Base-by-base conservation (phyloP, 2,329 filamentous ascomycete genomes). In the Colletotrichum graminicola region DNA sequence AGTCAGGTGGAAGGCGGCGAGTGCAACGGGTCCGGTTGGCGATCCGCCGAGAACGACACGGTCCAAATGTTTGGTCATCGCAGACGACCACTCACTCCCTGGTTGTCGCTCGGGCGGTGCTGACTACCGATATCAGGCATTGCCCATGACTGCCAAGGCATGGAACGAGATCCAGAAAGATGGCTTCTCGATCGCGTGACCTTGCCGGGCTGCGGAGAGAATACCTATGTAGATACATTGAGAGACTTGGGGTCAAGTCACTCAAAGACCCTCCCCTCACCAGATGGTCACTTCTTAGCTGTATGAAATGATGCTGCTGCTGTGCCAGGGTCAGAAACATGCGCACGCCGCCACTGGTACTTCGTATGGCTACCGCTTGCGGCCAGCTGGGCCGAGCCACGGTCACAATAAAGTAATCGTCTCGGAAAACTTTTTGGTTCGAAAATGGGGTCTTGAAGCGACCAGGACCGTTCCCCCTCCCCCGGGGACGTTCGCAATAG, bases 181-280 rank as follows among this genome's bases (percentile, higher is more conserved):
- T 56, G 56, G 52, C 36, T 32, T 51, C 32, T 32, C 41, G 45
- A 45, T 47, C 26, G 39, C 34, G n/a, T 7, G 36, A 26, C 36
- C 18, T n/a, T 47, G 47, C 14, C n/a, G 45, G 54, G 21, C 4
- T n/a, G 34, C 36, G 16, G 29, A 45, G 56, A n/a, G n/a, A 60
- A 66, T 62, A 70, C 61, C 49, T 23, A 29, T 4, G 4, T 29
- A 61, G 49, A 47, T 55, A 70, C 62, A 61, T 61, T 4, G 16
- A 43, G 56, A 32, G 56, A 67, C 63, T 71, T 62, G 56, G 8
- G 34, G 34, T 21, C n/a, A 67, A 56, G 56, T 67, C 67, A 57
- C 63, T 67, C 26, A 21, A 57, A 39, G 63, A 67, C 63, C 54
- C 36, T 36, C 5, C 23, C 18, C 29, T 4, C 29, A 29, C 29